Conservation (phyloP, 2,329 filamentous ascomycete species). For the Escovopsis sp. region DNA sequence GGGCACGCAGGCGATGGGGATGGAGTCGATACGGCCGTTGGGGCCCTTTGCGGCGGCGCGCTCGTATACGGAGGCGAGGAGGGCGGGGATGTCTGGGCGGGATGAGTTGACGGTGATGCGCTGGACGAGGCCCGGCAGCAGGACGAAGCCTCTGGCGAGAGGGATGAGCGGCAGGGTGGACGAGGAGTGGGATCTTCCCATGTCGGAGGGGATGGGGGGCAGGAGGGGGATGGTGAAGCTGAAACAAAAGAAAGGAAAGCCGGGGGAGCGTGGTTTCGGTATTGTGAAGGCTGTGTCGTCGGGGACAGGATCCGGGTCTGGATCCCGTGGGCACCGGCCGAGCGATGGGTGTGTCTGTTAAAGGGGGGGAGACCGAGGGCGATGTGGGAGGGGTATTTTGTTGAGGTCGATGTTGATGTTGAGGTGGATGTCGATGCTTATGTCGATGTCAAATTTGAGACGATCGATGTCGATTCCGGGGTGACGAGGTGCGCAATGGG, state of each 20-base stretch:
- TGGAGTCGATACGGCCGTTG: slow-evolving; percentile 45
- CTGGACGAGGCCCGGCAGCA: slow-evolving; percentile 74
- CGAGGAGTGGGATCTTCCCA: slow-evolving; percentile 34
- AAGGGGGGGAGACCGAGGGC: not conserved
- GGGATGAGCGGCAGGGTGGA: slow-evolving; percentile 61
- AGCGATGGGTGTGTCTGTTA: not conserved
- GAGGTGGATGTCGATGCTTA: too few species aligned
- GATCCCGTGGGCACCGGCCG: not conserved
- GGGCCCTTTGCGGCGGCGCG: slow-evolving; percentile 54
- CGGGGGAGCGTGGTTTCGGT: not conserved
- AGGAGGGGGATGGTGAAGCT: not conserved
- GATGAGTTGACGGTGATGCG: slow-evolving; percentile 67
- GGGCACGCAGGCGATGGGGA: slow-evolving; percentile 79
- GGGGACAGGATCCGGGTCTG: not conserved
- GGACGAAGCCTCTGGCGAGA: slow-evolving; percentile 62
- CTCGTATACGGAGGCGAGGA: slow-evolving; percentile 75
- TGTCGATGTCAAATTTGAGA: too few species aligned
- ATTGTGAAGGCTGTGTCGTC: not conserved
- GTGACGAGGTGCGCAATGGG: not conserved
- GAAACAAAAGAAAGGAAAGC: not conserved
- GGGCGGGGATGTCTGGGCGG: slow-evolving; percentile 75
- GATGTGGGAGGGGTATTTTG: too few species aligned
- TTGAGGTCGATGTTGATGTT: too few species aligned
- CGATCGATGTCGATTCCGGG: too few species aligned
- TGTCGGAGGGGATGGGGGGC: slow-evolving; percentile 12